phyloP scores from a whole-genome alignment of 1,284 basidiomycete species.

The Polyporus tsugae region DNA sequence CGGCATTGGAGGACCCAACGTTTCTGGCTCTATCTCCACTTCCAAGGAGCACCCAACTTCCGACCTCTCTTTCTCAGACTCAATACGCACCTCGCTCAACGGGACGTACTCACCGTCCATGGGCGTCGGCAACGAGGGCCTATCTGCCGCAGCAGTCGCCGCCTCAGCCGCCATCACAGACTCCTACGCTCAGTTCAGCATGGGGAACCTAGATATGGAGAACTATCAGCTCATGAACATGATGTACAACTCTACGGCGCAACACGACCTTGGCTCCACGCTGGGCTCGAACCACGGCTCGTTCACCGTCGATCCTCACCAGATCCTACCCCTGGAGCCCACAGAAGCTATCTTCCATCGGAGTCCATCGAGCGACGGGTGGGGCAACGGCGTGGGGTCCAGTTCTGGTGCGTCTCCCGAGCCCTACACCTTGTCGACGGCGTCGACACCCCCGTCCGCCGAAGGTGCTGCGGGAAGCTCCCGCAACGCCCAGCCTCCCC shows the following conservation, averaged over 20 bases:
- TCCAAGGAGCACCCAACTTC: constrained; percentile 34
- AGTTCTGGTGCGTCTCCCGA: constrained; percentile 82
- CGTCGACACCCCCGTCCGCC: constrained; percentile 72
- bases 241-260: constrained; percentile 55
- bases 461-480: constrained; percentile 52
- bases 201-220: constrained; percentile 59
- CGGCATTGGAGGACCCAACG: constrained; percentile 20
- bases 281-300: constrained; percentile 47
- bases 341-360: constrained; percentile 63
- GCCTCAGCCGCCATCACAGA: constrained; percentile 73
- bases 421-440: constrained; percentile 69
- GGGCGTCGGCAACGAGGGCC: constrained; percentile 47
- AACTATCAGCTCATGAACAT: constrained; percentile 72
- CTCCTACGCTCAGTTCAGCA: constrained; percentile 68
- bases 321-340: constrained; percentile 72
- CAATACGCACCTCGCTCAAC: constrained; percentile 40
- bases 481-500: constrained; percentile 34
- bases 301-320: constrained; percentile 88
- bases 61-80: constrained; percentile 45
- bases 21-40: constrained; percentile 34
- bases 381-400: constrained; percentile 70
- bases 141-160: constrained; percentile 70
- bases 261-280: constrained; percentile 48
- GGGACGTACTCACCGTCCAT: constrained; percentile 38
- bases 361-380: constrained; percentile 83